These are phyloP conservation scores for Blastocystis sp. DNA, from an alignment of 352 stramenopile genomes.

Conservation along the genomic window DNA sequence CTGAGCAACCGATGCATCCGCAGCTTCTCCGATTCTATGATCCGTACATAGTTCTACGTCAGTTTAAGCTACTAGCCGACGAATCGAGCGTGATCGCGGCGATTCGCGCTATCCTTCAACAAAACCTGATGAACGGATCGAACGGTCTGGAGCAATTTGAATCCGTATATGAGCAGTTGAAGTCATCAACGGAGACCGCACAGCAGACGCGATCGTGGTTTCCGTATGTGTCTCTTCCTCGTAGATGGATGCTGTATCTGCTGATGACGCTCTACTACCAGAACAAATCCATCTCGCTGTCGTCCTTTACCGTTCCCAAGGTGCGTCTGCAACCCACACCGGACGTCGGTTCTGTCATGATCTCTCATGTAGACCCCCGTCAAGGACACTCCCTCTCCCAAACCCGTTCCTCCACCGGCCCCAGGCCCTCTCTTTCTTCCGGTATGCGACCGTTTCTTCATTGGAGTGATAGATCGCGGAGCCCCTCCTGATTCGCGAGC, in stretches of 20 bases:
- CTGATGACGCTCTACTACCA: constrained; percentile 13
- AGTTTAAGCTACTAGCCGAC: neutral
- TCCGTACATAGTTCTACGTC: neutral
- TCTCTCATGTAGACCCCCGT: neutral
- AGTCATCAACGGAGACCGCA: neutral
- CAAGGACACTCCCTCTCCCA: neutral
- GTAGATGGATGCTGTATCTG: constrained; percentile 38
- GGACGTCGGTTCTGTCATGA: neutral
- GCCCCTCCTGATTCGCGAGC: constrained; percentile 10
- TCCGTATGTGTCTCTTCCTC: neutral
- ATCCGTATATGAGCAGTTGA: neutral
- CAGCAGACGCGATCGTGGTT: constrained; percentile 11
- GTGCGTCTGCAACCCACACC: neutral
- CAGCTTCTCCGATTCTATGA: neutral
- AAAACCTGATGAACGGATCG: neutral
- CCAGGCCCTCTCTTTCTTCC: too few species aligned
- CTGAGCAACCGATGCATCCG: neutral
- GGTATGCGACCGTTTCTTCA: too few species aligned
- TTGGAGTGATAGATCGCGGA: neutral
- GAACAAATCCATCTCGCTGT: constrained; percentile 18
- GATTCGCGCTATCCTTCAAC: neutral
- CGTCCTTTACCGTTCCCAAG: constrained; percentile 9
- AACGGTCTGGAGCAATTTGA: neutral
- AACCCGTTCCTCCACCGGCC: neutral
- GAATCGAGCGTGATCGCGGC: neutral